phyloP scores from a whole-genome alignment of 1,139 yeast species.

The Debaryomyces robertsiae region DNA sequence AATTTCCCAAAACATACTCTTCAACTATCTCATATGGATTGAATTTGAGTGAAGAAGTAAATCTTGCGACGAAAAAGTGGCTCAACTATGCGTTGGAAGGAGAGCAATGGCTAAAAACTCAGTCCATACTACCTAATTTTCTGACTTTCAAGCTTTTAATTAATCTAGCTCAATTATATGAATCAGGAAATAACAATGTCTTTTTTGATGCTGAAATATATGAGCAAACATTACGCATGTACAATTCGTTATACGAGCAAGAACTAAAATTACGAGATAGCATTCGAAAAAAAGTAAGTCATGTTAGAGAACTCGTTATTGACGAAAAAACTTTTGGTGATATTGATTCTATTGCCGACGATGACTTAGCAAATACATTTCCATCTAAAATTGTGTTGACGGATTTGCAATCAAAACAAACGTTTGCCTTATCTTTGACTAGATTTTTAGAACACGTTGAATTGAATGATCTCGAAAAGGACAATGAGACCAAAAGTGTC shows the following conservation, averaged over 20 bases:
- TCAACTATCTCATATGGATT: conserved; percentile 56
- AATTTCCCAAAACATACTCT: conserved; percentile 57
- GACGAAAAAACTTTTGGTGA: conserved; percentile 35
- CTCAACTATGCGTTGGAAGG: conserved; percentile 49
- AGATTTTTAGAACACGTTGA: conserved; percentile 39
- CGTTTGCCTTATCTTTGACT: conserved; percentile 46
- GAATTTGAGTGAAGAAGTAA: conserved; percentile 55
- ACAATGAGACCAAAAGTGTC: conserved; percentile 5
- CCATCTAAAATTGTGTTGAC: conserved; percentile 55
- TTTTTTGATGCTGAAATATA: conserved; percentile 34
- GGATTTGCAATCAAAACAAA: conserved; percentile 27
- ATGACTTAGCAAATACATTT: conserved; percentile 47
- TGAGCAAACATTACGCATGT: conserved; percentile 32
- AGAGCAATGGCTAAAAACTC: conserved; percentile 55
- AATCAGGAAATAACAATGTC: conserved; percentile 30
- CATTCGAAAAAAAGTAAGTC: conserved; percentile 32
- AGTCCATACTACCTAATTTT: conserved; percentile 51
- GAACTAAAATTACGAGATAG: conserved; percentile 47
- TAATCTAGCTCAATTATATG: conserved; percentile 47
- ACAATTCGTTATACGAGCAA: conserved; percentile 29
- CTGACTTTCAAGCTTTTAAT: conserved; percentile 51
- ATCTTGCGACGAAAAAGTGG: conserved; percentile 65
- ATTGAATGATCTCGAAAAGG: conserved; percentile 3
- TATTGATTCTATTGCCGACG: conserved; percentile 52
- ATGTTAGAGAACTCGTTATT: conserved; percentile 33